phyloP scores from a whole-genome alignment of 2,329 filamentous ascomycete species.

The Colletotrichum brevisporum region DNA sequence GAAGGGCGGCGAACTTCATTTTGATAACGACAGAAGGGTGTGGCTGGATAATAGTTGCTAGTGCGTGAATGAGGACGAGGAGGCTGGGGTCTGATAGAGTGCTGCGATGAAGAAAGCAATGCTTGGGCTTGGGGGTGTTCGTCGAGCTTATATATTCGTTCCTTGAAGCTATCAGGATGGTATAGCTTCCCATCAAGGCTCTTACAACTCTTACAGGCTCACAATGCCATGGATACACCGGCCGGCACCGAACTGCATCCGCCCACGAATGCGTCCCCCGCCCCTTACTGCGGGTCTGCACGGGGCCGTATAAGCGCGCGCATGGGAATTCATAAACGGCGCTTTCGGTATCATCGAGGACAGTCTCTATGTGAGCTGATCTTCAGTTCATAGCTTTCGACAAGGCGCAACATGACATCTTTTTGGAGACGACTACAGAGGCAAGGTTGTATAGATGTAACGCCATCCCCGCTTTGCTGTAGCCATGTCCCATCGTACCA shows the following conservation, averaged over 20 bases:
- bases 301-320: neutral
- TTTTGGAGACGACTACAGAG: neutral
- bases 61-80: neutral
- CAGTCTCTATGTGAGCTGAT: conserved; percentile 4
- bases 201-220: neutral
- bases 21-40: neutral
- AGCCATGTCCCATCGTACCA: conserved; percentile 16
- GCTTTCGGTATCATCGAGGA: conserved; percentile 1
- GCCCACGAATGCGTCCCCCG: neutral
- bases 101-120: neutral
- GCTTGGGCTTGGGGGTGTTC: neutral
- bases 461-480: conserved; percentile 18
- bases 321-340: neutral
- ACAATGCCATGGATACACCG: neutral
- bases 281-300: neutral
- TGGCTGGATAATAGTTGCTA: neutral
- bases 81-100: neutral
- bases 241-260: neutral
- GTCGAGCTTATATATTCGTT: neutral
- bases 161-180: neutral
- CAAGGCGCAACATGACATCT: neutral
- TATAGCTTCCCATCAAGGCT: no score
- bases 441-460: conserved; percentile 16
- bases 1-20: conserved; percentile 15
- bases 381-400: conserved; percentile 6